These are phyloP conservation scores for Gossypium armourianum DNA, from an alignment of 441 rosid genomes.

Conservation along the genomic window DNA sequence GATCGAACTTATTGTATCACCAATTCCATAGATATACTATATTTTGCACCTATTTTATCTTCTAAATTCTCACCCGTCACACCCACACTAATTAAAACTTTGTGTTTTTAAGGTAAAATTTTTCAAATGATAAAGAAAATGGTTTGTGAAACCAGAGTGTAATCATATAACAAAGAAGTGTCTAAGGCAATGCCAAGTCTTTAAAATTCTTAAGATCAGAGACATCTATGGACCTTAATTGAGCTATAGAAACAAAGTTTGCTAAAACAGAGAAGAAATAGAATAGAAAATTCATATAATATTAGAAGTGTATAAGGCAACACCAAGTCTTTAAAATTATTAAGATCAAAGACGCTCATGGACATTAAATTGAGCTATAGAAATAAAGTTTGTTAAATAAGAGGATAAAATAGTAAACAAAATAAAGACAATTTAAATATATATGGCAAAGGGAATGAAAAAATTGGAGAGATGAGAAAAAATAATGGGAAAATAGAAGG, in stretches of 20 bases:
- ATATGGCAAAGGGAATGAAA: background rate
- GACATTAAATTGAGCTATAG: background rate
- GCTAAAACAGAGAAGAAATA: background rate
- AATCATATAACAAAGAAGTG: background rate
- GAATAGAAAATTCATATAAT: background rate
- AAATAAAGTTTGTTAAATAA: background rate
- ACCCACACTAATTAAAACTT: background rate
- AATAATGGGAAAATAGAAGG: background rate
- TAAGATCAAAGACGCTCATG: background rate
- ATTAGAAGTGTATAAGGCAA: background rate
- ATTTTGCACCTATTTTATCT: background rate
- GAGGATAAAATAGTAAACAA: background rate
- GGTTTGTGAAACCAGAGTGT: background rate
- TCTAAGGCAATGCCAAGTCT: background rate
- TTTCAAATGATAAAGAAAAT: background rate
- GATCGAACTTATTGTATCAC: background rate
- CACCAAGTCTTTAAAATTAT: background rate
- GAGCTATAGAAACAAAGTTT: background rate
- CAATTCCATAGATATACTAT: background rate
- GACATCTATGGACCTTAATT: background rate
- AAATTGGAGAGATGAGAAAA: background rate
- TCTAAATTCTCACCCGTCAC: background rate
- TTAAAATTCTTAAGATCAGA: conserved; percentile 2
- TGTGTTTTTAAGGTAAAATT: background rate
- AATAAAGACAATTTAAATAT: background rate